phyloP scores from a whole-genome alignment of 2,329 filamentous ascomycete species.

The Exophiala calicioides region DNA sequence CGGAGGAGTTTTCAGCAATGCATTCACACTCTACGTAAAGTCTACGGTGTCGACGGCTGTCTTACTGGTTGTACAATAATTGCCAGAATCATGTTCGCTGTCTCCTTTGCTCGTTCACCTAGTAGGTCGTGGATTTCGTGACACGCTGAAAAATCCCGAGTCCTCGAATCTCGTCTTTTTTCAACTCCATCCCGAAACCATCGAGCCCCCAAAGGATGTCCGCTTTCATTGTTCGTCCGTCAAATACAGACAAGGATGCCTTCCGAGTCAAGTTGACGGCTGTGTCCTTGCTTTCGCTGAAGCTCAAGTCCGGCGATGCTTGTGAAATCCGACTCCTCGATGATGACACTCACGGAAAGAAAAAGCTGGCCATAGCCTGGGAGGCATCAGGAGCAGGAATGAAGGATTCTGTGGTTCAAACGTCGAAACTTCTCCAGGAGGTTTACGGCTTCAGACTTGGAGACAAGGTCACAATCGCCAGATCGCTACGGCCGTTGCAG shows the following conservation, averaged over 20 bases:
- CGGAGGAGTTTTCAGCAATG: no score
- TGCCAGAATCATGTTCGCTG: no score
- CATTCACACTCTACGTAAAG: no score
- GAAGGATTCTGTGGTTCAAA: constrained; percentile 67
- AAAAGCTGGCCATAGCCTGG: constrained; percentile 58
- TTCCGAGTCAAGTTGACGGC: constrained; percentile 61
- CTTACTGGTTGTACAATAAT: no score
- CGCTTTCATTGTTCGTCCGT: constrained; percentile 57
- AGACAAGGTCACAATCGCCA: constrained; percentile 65
- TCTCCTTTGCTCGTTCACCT: no score
- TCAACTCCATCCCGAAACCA: no score
- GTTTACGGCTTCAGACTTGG: constrained; percentile 71
- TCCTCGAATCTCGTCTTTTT: no score
- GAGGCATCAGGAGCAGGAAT: constrained; percentile 59
- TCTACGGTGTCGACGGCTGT: no score
- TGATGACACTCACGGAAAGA: constrained; percentile 1
- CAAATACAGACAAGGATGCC: constrained; percentile 56
- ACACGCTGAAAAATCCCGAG: no score
- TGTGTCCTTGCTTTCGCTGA: constrained; percentile 57
- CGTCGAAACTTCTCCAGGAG: constrained; percentile 72
- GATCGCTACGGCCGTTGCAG: constrained; percentile 52
- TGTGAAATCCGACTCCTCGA: constrained; percentile 49
- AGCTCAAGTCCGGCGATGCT: constrained; percentile 59
- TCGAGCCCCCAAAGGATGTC: constrained; percentile 29
- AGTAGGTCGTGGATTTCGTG: no score